A percentile compares a stretch with the other conserved stretches of the same genome.
Conservation (phyloP, 208 protist genomes). For the Jaenimonas drosophilae region DNA sequence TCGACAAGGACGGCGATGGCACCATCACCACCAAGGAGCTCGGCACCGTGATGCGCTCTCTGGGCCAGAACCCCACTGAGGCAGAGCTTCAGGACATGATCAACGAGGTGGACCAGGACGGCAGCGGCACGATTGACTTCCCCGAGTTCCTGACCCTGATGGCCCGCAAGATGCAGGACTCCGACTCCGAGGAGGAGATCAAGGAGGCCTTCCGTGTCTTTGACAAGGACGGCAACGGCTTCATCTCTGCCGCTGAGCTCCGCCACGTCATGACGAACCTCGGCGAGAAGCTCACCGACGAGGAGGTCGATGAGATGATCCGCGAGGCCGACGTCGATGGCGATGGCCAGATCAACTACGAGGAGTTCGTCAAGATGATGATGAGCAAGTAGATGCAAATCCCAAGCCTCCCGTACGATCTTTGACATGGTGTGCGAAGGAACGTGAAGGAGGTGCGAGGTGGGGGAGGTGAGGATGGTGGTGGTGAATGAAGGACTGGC, state of each 20-base stretch:
- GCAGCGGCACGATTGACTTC: constrained; percentile 95
- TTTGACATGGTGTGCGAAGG: constrained; percentile 83
- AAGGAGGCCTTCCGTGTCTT: constrained; percentile 95
- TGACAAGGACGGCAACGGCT: constrained; percentile 92
- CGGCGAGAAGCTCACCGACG: constrained; percentile 91
- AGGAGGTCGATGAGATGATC: constrained; percentile 90
- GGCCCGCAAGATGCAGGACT: constrained; percentile 87
- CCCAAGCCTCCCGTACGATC: too few relatives aligned
- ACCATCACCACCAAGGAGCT: constrained; percentile 98
- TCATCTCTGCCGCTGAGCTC: constrained; percentile 91
- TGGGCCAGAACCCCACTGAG: constrained; percentile 95
- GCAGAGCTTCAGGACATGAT: constrained; percentile 97
- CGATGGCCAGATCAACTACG: constrained; percentile 71
- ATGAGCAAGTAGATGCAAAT: constrained; percentile 51
- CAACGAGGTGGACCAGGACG: constrained; percentile 95
- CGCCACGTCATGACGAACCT: constrained; percentile 93
- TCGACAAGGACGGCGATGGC: constrained; percentile 96
- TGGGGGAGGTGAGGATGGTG: background rate
- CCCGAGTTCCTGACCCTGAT: constrained; percentile 87
- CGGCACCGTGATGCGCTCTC: constrained; percentile 99
- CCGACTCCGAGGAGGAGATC: constrained; percentile 92
- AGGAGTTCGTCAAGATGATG: constrained; percentile 87
- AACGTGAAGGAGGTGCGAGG: background rate
- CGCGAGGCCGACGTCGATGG: constrained; percentile 81
- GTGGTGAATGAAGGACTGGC: background rate